Evolutionary conservation across 306 rosid species (phyloP).

Genomic region (Coriaria nepalensis): DNA sequence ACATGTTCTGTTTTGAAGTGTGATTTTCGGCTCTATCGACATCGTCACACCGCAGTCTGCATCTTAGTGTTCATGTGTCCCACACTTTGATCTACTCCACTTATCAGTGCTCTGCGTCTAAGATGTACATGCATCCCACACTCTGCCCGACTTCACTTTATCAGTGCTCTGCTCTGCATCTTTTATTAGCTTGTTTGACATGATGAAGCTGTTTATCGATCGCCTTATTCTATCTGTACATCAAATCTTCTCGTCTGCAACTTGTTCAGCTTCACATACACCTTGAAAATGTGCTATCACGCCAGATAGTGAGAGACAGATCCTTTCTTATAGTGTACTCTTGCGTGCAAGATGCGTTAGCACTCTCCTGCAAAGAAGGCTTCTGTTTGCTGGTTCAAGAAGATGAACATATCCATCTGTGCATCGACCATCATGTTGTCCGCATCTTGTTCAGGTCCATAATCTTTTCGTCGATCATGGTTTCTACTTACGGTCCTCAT

Average conservation of each 20-base stretch:
- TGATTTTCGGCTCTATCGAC: constrained; percentile 50
- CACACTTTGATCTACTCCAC: constrained; percentile 50
- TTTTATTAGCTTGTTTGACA: constrained; percentile 32
- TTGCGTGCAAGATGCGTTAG: too few relatives aligned
- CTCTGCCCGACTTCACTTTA: constrained; percentile 23
- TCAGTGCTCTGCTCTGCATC: constrained; percentile 22
- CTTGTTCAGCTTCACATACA: constrained; percentile 4
- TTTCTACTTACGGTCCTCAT: too few relatives aligned
- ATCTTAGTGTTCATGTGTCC: constrained; percentile 27
- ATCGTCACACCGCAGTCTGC: constrained; percentile 32
- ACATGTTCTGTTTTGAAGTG: constrained; percentile 67
- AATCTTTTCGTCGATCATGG: too few relatives aligned
- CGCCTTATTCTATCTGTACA: constrained; percentile 21
- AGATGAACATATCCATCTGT: too few relatives aligned
- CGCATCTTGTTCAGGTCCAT: too few relatives aligned
- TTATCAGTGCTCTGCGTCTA: constrained; percentile 49
- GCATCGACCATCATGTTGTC: too few relatives aligned
- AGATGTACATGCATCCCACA: constrained; percentile 31
- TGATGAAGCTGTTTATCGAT: constrained; percentile 23
- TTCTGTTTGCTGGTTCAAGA: neutral
- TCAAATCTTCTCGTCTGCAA: constrained; percentile 18
- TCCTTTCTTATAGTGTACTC: too few relatives aligned
- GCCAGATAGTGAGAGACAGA: too few relatives aligned
- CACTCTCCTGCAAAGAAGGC: constrained; percentile 2
- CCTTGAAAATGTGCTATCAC: constrained; percentile 6